A percentile compares a stretch with the other conserved stretches of the same genome.
phyloP scores from a whole-genome alignment of 176 grass and related monocot species.

The Oryza australiensis region DNA sequence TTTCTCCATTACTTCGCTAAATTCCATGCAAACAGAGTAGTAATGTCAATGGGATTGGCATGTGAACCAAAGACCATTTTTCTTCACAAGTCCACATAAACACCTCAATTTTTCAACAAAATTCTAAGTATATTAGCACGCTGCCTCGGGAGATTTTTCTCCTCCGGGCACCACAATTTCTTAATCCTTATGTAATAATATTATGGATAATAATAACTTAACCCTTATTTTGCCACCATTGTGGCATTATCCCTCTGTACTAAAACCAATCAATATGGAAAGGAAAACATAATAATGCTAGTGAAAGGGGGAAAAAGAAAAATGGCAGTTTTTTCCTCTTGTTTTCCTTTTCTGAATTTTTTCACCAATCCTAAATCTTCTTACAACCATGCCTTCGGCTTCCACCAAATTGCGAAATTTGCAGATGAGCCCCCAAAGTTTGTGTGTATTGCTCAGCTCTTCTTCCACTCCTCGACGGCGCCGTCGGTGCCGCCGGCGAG shows the following conservation, averaged over 20 bases:
- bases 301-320: background rate
- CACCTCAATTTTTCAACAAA: background rate
- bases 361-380: conserved; percentile 3
- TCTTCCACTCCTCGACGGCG: conserved; percentile 82
- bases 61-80: background rate
- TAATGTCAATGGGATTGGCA: background rate
- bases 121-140: background rate
- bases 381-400: conserved; percentile 36
- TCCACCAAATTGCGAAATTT: background rate
- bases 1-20: background rate
- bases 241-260: conserved; percentile 28
- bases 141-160: background rate
- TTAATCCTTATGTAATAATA: background rate
- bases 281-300: background rate
- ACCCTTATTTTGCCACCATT: conserved; percentile 18
- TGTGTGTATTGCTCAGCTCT: conserved; percentile 45
- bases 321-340: background rate
- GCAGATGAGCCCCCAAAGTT: background rate
- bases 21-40: background rate
- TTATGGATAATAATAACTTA: background rate
- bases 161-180: background rate
- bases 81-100: background rate
- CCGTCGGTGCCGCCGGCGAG: conserved; percentile 43
- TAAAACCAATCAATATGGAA: conserved; percentile 18
- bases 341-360: background rate